These are phyloP conservation scores for Dendrocalamus latiflorus DNA, from an alignment of 202 grass and related monocot species.

Conservation along the genomic window DNA sequence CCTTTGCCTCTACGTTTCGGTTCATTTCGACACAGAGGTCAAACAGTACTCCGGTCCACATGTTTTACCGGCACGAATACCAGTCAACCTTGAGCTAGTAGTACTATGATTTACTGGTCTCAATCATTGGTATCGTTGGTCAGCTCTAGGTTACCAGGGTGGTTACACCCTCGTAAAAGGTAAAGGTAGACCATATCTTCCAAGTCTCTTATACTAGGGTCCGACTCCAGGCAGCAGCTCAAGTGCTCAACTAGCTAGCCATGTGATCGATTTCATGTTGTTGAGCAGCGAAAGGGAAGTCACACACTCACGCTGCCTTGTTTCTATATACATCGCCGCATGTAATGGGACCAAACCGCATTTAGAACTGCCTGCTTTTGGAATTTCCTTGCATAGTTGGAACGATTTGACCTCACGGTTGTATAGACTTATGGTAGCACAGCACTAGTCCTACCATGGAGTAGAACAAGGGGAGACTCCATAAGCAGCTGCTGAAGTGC, in stretches of 20 bases:
- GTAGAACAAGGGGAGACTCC: background rate
- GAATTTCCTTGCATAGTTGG: background rate
- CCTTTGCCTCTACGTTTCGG: background rate
- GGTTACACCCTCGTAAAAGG: slow-evolving; percentile 21
- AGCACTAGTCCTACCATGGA: background rate
- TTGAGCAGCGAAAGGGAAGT: background rate
- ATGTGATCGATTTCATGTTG: background rate
- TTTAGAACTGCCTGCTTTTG: background rate
- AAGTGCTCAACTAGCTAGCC: background rate
- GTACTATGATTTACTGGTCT: background rate
- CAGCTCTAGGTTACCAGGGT: slow-evolving; percentile 17
- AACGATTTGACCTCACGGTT: slow-evolving; percentile 5
- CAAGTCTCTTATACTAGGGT: background rate
- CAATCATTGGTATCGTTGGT: slow-evolving; percentile 17
- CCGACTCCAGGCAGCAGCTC: background rate
- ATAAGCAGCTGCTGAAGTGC: background rate
- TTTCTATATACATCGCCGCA: background rate
- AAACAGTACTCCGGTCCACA: background rate
- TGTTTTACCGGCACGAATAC: background rate
- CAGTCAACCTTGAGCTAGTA: background rate
- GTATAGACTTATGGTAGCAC: background rate
- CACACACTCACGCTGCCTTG: background rate
- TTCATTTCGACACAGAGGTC: background rate
- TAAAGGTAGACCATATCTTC: slow-evolving; percentile 3
- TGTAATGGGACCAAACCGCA: background rate